Evolutionary conservation across 257 asterid species (phyloP), one percentile per base, ranked within the genome.

Genomic region (Penstemon barbatus): DNA sequence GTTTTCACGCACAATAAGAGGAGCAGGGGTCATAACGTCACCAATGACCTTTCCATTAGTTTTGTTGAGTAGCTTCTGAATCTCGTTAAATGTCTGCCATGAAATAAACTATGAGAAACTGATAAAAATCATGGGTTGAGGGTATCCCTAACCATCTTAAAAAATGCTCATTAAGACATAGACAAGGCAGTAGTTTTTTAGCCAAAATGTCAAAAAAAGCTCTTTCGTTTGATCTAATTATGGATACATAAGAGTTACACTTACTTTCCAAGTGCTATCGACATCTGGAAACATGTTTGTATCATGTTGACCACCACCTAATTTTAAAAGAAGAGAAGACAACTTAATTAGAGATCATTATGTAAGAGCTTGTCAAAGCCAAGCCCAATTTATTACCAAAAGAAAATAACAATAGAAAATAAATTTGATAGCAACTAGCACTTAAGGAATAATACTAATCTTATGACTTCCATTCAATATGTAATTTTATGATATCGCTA

Each of bases 231-330:
- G 2, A 25, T 25, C 33, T 25, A 25, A 25, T 25, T 25, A 25
- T 25, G 33, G 33, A 25, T 25, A 25, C 3, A 25, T 25, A 60
- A 61, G 54, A 41, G 37, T 51, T 51, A 72, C 74, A 76, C 87
- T 44, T 75, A 83, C 88, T 71, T 85, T 92, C 97, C 98, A 92
- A 72, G 91, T 73, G 83, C 98, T 89, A 74, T 84, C 92, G 8
- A 88, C 98, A 63, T 86, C 97, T 15, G 98, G 98, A 71, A 92
- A 92, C 80, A 92, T 57, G 78, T 77, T 82, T 66, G 88, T 74
- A 68, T 87, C 98, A 12, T 86, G 81, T 76, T 85, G 89, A 65
- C 82, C 69, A 49, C 89, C 87, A 75, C 97, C 97, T 89, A 68
- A 41, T 58, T 57, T 57, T 39, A 63, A 66, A 49, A 40, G 43